Evolutionary conservation across 2,329 filamentous ascomycete genomes (phyloP), one percentile per base, ranked within the genome.

Genomic region (Pyrenophora graminea): DNA sequence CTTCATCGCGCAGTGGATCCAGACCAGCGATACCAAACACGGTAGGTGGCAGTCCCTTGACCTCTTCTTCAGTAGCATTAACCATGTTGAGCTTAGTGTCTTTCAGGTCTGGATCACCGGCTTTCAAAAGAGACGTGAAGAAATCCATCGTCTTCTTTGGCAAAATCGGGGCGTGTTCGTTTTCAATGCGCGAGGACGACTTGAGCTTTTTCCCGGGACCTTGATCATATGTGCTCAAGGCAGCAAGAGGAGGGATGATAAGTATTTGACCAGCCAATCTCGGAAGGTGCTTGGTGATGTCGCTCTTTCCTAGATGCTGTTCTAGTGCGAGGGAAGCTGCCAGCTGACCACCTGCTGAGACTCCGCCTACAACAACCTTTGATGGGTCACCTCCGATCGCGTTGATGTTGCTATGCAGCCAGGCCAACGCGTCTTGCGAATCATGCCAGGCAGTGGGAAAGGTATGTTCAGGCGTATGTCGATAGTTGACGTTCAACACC

Each of bases 401-500:
- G 0, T 62, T 56, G 1, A 77, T 74, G 49, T 80, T 69, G 12
- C 69, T 66, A 42, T 83, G 77, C 0, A 82, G 62, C 83, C 82
- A 86, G 15, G 76, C 69, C 27, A 84, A 80, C 0, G 78, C 76
- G 39, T 85, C 83, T 50, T 82, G 77, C 0, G 74, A 66, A 39
- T 86, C 84, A 37, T 80, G 53, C 77, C 78, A 83, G 0, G 78
- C 75, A 0, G 75, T 79, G 0, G 83, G 84, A 49, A 80, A 85
- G 0, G 51, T 58, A 54, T 77, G 69, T 44, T 85, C 79, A 0
- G 83, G 83, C 0, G 82, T 82, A 58, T 85, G 82, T 0, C 84
- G 78, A 62, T 85, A 85, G 56, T 83, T 82, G 10, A 85, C 71
- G 36, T 83, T 82, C 1, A 85, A 58, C 0, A 85, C 81, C 0